Evolutionary conservation across 768 basidiomycete genomes (phyloP).

Genomic region (Pleurotus salmoneostramineus): DNA sequence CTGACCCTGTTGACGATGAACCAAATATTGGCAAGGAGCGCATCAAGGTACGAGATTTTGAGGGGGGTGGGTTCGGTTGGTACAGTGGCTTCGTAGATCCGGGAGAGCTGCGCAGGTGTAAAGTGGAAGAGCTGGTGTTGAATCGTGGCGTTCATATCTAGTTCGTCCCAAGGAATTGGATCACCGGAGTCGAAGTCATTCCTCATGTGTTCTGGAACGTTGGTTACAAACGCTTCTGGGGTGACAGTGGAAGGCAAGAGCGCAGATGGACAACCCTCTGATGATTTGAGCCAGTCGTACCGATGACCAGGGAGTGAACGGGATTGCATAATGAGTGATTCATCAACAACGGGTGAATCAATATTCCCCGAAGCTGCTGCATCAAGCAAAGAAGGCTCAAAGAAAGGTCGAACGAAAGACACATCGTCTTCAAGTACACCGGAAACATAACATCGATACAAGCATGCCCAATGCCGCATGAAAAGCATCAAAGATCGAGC

Average conservation of each 20-base stretch:
- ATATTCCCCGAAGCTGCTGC: constrained; percentile 24
- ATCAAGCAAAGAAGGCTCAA: constrained; percentile 26
- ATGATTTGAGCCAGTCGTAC: constrained; percentile 28
- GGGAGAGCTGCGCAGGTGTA: constrained; percentile 19
- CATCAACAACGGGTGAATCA: constrained; percentile 17
- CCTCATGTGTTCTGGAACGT: not conserved
- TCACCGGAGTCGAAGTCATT: constrained; percentile 10
- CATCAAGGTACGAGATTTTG: constrained; percentile 28
- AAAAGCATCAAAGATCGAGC: constrained; percentile 29
- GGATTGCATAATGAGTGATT: constrained; percentile 17
- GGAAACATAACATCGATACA: constrained; percentile 17
- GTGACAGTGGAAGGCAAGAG: constrained; percentile 13
- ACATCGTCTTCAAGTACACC: not conserved
- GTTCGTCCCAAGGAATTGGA: constrained; percentile 23
- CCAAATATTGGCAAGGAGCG: constrained; percentile 33
- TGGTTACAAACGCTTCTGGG: constrained; percentile 12
- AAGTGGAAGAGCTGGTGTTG: constrained; percentile 22
- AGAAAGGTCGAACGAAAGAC: constrained; percentile 19
- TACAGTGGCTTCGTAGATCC: constrained; percentile 24
- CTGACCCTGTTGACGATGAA: constrained; percentile 25
- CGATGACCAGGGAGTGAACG: constrained; percentile 20
- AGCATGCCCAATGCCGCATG: constrained; percentile 27
- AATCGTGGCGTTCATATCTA: constrained; percentile 21
- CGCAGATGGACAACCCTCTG: constrained; percentile 14
- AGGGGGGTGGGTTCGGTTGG: not conserved